These are phyloP conservation scores for Scedosporium boydii DNA, from an alignment of 2,329 filamentous ascomycete species.

Conservation along the genomic window DNA sequence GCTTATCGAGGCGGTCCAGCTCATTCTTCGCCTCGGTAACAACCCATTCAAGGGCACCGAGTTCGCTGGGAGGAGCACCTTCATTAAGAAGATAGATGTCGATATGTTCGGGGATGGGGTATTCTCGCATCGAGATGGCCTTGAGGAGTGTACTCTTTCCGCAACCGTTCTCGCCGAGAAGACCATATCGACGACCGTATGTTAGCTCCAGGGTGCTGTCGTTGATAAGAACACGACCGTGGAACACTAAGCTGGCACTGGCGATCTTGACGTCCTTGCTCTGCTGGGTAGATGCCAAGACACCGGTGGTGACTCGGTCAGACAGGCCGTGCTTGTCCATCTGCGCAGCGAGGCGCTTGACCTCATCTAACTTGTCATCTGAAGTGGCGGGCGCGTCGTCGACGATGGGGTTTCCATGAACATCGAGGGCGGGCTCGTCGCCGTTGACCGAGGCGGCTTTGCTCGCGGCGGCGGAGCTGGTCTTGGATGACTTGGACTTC, in stretches of 20 bases:
- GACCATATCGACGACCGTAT: conserved; percentile 85
- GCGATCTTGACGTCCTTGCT: conserved; percentile 97
- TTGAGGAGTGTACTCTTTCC: conserved; percentile 98
- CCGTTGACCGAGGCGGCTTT: conserved; percentile 56
- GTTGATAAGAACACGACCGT: conserved; percentile 90
- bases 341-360: conserved; percentile 82
- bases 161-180: conserved; percentile 97
- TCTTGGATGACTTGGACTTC: conserved; percentile 68
- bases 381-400: conserved; percentile 59
- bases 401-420: conserved; percentile 44
- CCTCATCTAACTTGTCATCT: conserved; percentile 64
- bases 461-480: conserved; percentile 51
- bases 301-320: conserved; percentile 96
- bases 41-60: conserved; percentile 95
- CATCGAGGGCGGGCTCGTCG: conserved; percentile 59
- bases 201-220: conserved; percentile 90
- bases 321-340: conserved; percentile 95
- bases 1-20: conserved; percentile 78
- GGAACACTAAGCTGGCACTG: conserved; percentile 88
- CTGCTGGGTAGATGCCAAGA: conserved; percentile 72
- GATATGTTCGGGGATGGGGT: conserved; percentile 88
- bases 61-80: conserved; percentile 79
- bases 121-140: conserved; percentile 87
- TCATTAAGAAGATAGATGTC: conserved; percentile 98
- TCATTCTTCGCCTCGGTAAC: conserved; percentile 89